Conservation (phyloP, 805 yeast genomes). For the Yarrowia keelungensis region DNA sequence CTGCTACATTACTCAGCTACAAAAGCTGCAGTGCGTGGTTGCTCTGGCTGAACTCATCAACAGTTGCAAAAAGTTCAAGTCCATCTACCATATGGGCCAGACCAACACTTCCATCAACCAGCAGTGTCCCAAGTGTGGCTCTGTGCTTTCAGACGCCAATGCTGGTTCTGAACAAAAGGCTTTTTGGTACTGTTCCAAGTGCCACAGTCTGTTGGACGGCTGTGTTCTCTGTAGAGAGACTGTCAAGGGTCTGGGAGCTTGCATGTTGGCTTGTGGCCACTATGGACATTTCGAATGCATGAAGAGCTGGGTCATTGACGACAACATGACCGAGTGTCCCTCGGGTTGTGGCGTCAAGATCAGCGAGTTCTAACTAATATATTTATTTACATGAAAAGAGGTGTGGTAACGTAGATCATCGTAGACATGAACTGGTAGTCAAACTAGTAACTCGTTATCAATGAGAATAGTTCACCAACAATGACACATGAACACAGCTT, state of each 20-base stretch:
- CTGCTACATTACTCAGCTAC: slow-evolving; percentile 21
- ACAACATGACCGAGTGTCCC: slow-evolving; percentile 75
- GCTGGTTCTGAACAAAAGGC: slow-evolving; percentile 9
- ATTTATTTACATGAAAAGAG: too few relatives aligned
- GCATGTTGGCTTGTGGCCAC: slow-evolving; percentile 79
- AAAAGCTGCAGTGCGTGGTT: slow-evolving; percentile 31
- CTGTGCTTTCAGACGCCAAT: slow-evolving; percentile 19
- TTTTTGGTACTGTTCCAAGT: slow-evolving; percentile 84
- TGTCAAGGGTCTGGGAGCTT: slow-evolving; percentile 71
- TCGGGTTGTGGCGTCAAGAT: slow-evolving; percentile 60
- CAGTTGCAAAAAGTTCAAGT: slow-evolving; percentile 4
- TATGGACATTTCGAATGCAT: slow-evolving; percentile 84
- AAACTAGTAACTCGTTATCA: too few relatives aligned
- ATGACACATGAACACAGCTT: too few relatives aligned
- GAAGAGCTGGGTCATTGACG: slow-evolving; percentile 74
- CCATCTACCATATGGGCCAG: slow-evolving; percentile 36
- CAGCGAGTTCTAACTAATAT: neutral
- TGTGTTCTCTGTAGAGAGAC: slow-evolving; percentile 83
- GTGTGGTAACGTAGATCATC: too few relatives aligned
- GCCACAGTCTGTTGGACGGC: slow-evolving; percentile 65
- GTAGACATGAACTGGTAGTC: too few relatives aligned
- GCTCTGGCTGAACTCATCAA: slow-evolving; percentile 33
- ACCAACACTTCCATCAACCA: slow-evolving; percentile 27
- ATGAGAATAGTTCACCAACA: too few relatives aligned
- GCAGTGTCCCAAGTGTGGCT: slow-evolving; percentile 15